Evolutionary conservation across 2,329 filamentous ascomycete species (phyloP).

Genomic region (Neofusicoccum umdonicola): DNA sequence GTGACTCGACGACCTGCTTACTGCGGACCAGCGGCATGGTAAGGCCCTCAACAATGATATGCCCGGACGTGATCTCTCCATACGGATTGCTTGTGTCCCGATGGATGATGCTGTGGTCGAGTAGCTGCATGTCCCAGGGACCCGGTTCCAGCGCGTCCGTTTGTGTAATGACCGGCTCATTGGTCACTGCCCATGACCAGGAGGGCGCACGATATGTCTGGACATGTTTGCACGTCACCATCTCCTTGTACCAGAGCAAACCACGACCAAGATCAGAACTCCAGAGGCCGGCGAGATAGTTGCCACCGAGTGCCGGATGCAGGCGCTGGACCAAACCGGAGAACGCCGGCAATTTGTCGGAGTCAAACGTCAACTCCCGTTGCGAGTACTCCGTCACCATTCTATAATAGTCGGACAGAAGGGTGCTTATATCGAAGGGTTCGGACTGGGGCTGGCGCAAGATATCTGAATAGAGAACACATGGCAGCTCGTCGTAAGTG

Average conservation of each 20-base stretch:
- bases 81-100: not conserved
- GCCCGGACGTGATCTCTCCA: not conserved
- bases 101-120: not conserved
- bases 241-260: not conserved
- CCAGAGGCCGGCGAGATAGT: not conserved
- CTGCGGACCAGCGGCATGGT: not conserved
- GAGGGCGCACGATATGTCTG: not conserved
- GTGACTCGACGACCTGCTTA: not conserved
- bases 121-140: not conserved
- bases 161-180: not conserved
- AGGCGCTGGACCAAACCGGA: not conserved
- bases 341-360: not conserved
- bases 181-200: not conserved
- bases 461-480: not conserved
- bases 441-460: not conserved
- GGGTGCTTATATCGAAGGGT: not conserved
- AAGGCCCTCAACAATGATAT: not conserved
- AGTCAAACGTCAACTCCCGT: not conserved
- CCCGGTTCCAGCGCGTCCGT: not conserved
- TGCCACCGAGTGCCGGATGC: not conserved
- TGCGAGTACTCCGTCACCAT: not conserved
- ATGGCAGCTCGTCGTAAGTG: not conserved
- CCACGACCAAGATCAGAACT: not conserved
- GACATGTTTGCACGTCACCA: not conserved
- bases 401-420: not conserved